Conservation (phyloP, 106 monocot species). For the Alisma plantagoaquatica region DNA sequence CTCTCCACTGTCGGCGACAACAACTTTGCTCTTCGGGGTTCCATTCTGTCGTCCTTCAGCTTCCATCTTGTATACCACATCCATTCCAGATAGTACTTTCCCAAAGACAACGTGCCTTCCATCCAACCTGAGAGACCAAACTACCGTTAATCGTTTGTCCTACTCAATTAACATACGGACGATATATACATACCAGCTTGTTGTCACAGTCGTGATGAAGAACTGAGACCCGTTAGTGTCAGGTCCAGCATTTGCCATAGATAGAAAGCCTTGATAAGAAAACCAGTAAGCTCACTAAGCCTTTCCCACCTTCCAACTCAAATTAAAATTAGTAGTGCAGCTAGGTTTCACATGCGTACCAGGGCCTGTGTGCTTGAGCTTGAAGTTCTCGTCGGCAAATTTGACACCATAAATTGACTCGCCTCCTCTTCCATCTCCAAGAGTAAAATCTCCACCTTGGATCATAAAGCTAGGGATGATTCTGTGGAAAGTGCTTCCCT, state of each 20-base stretch:
- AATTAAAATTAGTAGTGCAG: no score
- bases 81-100: slow-evolving; percentile 92
- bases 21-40: slow-evolving; percentile 81
- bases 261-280: slow-evolving; percentile 73
- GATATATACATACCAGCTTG: slow-evolving; percentile 49
- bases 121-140: slow-evolving; percentile 99
- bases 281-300: no score
- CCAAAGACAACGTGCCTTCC: slow-evolving; percentile 94
- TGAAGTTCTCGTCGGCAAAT: slow-evolving; percentile 93
- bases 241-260: slow-evolving; percentile 89
- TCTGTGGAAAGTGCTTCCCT: slow-evolving; percentile 90
- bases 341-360: no score
- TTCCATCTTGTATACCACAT: slow-evolving; percentile 93
- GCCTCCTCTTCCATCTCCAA: slow-evolving; percentile 81
- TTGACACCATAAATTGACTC: slow-evolving; percentile 79
- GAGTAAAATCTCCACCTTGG: slow-evolving; percentile 90
- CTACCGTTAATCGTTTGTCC: no score
- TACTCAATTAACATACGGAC: no score
- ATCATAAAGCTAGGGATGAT: slow-evolving; percentile 97
- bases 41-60: slow-evolving; percentile 84
- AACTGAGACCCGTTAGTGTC: slow-evolving; percentile 90
- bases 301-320: no score
- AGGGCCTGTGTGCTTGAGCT: slow-evolving; percentile 87
- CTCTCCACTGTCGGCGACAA: slow-evolving; percentile 78
- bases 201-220: slow-evolving; percentile 91